Evolutionary conservation across 1,139 yeast species (phyloP).

Genomic region (Kluyveromyces marxianus): DNA sequence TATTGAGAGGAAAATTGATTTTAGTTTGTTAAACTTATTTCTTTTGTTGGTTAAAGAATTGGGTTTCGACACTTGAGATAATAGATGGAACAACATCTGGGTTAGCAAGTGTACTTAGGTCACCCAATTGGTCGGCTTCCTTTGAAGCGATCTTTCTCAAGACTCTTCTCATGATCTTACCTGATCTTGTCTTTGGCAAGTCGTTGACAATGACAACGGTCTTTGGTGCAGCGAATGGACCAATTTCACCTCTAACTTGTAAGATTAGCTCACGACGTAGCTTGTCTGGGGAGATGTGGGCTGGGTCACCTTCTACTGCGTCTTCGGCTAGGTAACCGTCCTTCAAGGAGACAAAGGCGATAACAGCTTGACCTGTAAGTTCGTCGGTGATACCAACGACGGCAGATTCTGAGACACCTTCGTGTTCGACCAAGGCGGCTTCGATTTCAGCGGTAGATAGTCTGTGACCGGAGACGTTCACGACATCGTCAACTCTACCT

Average conservation of each 20-base stretch:
- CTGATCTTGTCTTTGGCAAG: constrained; percentile 96
- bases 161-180: constrained; percentile 97
- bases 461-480: constrained; percentile 95
- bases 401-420: constrained; percentile 82
- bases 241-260: constrained; percentile 89
- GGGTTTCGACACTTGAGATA: constrained; percentile 39
- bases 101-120: constrained; percentile 82
- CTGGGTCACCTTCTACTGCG: constrained; percentile 38
- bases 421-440: constrained; percentile 78
- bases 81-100: constrained; percentile 79
- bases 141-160: constrained; percentile 84
- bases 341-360: constrained; percentile 87
- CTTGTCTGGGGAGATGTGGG: constrained; percentile 40
- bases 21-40: not conserved
- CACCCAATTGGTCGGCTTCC: constrained; percentile 93
- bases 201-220: constrained; percentile 79
- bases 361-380: constrained; percentile 94
- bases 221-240: constrained; percentile 98
- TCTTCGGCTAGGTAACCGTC: constrained; percentile 38
- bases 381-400: constrained; percentile 94
- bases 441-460: constrained; percentile 96
- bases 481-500: constrained; percentile 98
- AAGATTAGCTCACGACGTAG: constrained; percentile 71
- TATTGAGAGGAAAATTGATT: no score
- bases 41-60: constrained; percentile 26